Conservation (phyloP, 139 green algal genomes). For the Coccomyxa sp. region DNA sequence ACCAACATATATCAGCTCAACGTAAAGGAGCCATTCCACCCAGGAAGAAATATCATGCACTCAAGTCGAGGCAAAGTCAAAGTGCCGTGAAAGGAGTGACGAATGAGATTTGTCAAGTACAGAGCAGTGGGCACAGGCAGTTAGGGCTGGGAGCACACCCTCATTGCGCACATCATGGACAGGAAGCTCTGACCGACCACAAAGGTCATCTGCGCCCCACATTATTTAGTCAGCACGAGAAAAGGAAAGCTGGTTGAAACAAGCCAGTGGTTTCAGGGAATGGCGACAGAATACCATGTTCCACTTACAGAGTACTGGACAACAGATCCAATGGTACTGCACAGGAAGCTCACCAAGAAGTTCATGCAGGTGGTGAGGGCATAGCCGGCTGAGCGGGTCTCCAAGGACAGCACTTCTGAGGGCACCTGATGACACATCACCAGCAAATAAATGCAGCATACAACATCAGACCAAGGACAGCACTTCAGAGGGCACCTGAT, state of each 20-base stretch:
- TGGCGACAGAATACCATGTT: too few relatives aligned
- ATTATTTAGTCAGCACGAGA: too few relatives aligned
- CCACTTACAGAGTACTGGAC: too few relatives aligned
- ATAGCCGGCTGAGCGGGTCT: slow-evolving; percentile 5
- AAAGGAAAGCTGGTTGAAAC: too few relatives aligned
- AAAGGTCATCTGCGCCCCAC: not conserved
- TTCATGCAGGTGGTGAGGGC: not conserved
- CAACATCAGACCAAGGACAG: slow-evolving; percentile 9
- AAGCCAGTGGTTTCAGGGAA: too few relatives aligned
- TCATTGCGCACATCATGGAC: slow-evolving; percentile 28
- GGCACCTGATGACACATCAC: not conserved
- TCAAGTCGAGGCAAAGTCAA: too few relatives aligned
- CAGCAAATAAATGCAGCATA: too few relatives aligned
- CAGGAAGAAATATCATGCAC: too few relatives aligned
- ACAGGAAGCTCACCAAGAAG: not conserved
- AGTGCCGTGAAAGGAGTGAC: slow-evolving; percentile 50
- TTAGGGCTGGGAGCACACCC: slow-evolving; percentile 3
- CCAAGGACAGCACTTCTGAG: slow-evolving; percentile 23
- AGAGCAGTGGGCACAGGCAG: not conserved
- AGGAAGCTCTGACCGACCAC: not conserved
- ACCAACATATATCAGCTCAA: slow-evolving; percentile 31
- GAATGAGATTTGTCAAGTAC: slow-evolving; percentile 55
- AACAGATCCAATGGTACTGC: too few relatives aligned
- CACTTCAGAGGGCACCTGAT: slow-evolving; percentile 14
- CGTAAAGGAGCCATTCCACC: too few relatives aligned